phyloP scores from a whole-genome alignment of 1,284 basidiomycete species.

The Apiotrichum brassicae region DNA sequence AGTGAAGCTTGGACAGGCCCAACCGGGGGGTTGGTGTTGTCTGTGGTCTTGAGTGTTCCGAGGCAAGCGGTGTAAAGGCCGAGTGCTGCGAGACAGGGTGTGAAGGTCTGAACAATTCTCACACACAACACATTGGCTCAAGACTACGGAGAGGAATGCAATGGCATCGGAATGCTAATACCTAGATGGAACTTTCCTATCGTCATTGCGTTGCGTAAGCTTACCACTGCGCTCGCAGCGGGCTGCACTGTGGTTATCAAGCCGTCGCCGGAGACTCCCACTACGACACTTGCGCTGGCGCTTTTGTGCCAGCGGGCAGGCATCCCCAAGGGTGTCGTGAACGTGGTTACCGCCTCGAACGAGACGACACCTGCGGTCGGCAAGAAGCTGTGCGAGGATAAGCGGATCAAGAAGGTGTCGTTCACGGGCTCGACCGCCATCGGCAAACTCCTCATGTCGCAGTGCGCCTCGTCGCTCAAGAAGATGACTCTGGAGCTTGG shows the following conservation, averaged over 20 bases:
- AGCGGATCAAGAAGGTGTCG: slow-evolving; percentile 59
- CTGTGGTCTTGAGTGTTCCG: too few species aligned
- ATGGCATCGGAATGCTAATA: background rate
- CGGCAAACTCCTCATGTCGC: slow-evolving; percentile 20
- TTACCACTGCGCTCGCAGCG: slow-evolving; percentile 76
- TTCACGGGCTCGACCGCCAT: slow-evolving; percentile 75
- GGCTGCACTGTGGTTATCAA: slow-evolving; percentile 46
- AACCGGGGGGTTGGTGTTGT: too few species aligned
- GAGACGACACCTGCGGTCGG: slow-evolving; percentile 37
- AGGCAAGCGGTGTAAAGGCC: too few species aligned
- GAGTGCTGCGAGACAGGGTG: too few species aligned
- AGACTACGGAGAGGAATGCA: too few species aligned
- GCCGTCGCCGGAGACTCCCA: slow-evolving; percentile 79
- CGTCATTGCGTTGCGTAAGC: slow-evolving; percentile 67
- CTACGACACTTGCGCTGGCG: slow-evolving; percentile 66
- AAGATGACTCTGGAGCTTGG: slow-evolving; percentile 45
- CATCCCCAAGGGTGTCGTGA: slow-evolving; percentile 82
- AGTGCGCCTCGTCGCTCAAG: slow-evolving; percentile 43
- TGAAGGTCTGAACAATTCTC: too few species aligned
- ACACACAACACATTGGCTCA: too few species aligned
- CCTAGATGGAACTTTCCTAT: slow-evolving; percentile 68
- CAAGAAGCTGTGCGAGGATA: slow-evolving; percentile 26
- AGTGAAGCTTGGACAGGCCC: background rate
- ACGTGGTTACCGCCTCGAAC: slow-evolving; percentile 71
- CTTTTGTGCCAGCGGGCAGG: slow-evolving; percentile 47